Percentiles rank a stretch among this genome's conserved stretches.
phyloP scores from a whole-genome alignment of 257 asterid genomes.

The Nicotiana obtusifolia region DNA sequence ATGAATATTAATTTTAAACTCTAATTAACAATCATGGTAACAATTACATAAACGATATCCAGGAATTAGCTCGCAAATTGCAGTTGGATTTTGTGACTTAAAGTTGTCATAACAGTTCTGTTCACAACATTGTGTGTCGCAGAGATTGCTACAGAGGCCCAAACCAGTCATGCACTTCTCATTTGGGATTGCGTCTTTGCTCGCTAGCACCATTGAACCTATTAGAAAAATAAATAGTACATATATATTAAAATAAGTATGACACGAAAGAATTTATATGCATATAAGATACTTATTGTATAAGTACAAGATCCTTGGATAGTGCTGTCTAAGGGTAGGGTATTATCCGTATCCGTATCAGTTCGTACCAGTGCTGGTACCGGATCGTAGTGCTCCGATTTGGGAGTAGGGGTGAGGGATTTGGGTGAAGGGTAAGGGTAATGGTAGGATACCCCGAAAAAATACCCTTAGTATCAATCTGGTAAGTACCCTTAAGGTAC shows the following conservation, averaged over 20 bases:
- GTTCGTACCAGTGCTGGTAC: no score
- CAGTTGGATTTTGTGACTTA: not conserved
- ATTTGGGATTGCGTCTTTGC: not conserved
- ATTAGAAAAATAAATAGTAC: not conserved
- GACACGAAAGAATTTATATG: no score
- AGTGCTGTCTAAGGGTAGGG: no score
- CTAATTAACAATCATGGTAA: not conserved
- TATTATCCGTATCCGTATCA: no score
- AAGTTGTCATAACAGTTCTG: not conserved
- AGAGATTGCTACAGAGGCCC: not conserved
- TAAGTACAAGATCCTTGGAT: no score
- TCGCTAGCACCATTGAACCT: not conserved
- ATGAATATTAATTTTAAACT: not conserved
- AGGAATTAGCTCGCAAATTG: not conserved
- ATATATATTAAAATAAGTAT: not conserved
- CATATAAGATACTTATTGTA: no score
- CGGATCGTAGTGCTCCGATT: no score
- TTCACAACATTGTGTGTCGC: not conserved
- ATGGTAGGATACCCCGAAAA: no score
- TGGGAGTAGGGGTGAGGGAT: no score
- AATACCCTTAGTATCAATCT: no score
- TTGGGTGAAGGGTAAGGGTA: no score
- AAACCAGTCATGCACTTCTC: not conserved
- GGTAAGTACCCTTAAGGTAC: no score
- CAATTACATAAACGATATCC: not conserved